These are phyloP conservation scores for Alternaria gaisen DNA, from an alignment of 2,329 filamentous ascomycete species.

Conservation along the genomic window DNA sequence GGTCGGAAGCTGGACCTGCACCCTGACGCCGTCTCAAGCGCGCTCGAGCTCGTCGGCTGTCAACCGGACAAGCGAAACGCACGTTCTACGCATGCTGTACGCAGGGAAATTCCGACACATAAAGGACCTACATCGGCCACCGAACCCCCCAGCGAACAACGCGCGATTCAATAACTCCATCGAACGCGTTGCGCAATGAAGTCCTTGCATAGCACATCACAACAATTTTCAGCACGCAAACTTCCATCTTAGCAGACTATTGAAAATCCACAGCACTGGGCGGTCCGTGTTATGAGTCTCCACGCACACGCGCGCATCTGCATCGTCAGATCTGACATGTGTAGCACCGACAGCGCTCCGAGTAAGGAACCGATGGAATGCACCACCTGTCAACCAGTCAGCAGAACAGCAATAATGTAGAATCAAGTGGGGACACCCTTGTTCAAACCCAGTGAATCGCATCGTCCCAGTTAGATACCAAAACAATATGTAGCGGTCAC, in stretches of 20 bases:
- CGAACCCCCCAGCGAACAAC: not conserved
- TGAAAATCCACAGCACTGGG: not conserved
- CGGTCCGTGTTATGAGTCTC: not conserved
- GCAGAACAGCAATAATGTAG: not conserved
- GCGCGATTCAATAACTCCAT: not conserved
- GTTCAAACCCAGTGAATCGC: not conserved
- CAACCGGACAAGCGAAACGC: constrained; percentile 1
- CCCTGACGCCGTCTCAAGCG: not conserved
- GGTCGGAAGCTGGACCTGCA: not conserved
- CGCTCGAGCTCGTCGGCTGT: not conserved
- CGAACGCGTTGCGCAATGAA: not conserved
- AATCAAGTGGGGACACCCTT: not conserved
- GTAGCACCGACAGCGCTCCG: not conserved
- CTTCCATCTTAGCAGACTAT: not conserved
- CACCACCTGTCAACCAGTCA: not conserved
- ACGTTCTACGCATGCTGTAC: not conserved
- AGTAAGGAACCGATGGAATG: not conserved
- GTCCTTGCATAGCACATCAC: not conserved
- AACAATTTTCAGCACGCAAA: not conserved
- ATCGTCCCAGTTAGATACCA: not conserved
- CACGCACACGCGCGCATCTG: not conserved
- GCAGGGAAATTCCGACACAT: not conserved
- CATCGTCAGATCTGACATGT: constrained; percentile 1
- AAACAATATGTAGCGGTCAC: not conserved
- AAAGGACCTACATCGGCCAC: constrained; percentile 5